Percentiles rank a stretch among this genome's conserved stretches.
Evolutionary conservation across 306 rosid species (phyloP).

Genomic region (Quercus wislizeni): DNA sequence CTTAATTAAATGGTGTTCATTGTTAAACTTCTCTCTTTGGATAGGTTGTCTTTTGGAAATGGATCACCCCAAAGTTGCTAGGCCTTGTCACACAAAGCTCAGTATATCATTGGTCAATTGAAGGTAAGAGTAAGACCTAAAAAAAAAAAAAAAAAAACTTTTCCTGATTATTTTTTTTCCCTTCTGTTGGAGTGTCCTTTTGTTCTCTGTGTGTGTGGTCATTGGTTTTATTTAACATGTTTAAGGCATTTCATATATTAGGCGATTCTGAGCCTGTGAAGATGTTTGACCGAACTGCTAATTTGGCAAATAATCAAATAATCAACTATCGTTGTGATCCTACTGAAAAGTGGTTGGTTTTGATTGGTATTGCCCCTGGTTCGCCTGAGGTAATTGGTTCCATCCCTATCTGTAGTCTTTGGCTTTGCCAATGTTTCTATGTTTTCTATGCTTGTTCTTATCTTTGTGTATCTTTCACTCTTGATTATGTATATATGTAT

Average conservation of each 20-base stretch:
- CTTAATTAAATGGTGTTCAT: conserved; percentile 4
- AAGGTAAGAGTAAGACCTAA: conserved; percentile 35
- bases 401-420: conserved; percentile 9
- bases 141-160: not conserved
- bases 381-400: conserved; percentile 57
- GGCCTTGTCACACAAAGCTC: conserved; percentile 71
- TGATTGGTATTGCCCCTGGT: conserved; percentile 83
- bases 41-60: conserved; percentile 84
- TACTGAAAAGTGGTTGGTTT: conserved; percentile 73
- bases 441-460: not conserved
- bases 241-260: conserved; percentile 19
- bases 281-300: conserved; percentile 74
- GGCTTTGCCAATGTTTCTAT: not conserved
- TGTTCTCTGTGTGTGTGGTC: not conserved
- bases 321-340: conserved; percentile 82
- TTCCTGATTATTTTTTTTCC: not conserved
- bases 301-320: conserved; percentile 69
- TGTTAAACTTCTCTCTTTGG: conserved; percentile 2
- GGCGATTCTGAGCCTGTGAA: conserved; percentile 74
- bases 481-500: not conserved
- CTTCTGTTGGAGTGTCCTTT: conserved; percentile 4
- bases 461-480: conserved; percentile 6
- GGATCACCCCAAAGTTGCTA: conserved; percentile 58
- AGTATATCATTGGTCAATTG: conserved; percentile 79
- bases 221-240: conserved; percentile 10